Evolutionary conservation across 1,139 yeast species (phyloP), one percentile per base, ranked within the genome.

Genomic region (Zygosaccharomyces sapae): DNA sequence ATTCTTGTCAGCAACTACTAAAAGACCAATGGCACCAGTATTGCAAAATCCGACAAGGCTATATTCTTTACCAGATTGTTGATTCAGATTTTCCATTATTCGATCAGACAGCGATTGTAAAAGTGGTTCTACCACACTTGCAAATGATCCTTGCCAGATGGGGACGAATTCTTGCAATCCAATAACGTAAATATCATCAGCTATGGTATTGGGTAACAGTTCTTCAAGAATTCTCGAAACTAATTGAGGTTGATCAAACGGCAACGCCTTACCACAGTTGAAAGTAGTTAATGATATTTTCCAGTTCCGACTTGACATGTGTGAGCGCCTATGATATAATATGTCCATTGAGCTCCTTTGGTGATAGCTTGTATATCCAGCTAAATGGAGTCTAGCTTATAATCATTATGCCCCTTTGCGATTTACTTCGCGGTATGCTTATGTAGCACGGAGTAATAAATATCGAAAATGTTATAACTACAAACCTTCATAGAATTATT

Each of bases 81-180:
- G 50, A 7, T 66, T 59, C 39, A 84, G 59, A 0, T 75, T 70
- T 2, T 65, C 58, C n/a, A 75, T 58, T 2, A 82, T 59, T 0
- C 72, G 59, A 3, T 70, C 66, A 39, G 74, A 69, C 41, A 82
- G 57, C 1, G 69, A 61, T 5, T 72, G 63, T 41, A 83, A 59
- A 46, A 74, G 70, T 2, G 61, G 58, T 16, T 72, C 69, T 1
- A 79, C 72, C 0, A 54, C 42, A 1, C 64, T 63, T 2, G 68
- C 67, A 46, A 80, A 76, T 6, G 84, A 72, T 1, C 87, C 85
- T 44, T 84, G 84, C 58, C 83, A 62, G 1, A 85, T 72, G 1
- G 85, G 70, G 38, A 87, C 77, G 27, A 86, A 63, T 62, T 89
- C 97, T 63, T 89, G 89, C 45, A 88, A 75, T 1, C 87, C 94